Evolutionary conservation across 441 rosid genomes (phyloP).

Genomic region (Rhodomyrtus psidioides): DNA sequence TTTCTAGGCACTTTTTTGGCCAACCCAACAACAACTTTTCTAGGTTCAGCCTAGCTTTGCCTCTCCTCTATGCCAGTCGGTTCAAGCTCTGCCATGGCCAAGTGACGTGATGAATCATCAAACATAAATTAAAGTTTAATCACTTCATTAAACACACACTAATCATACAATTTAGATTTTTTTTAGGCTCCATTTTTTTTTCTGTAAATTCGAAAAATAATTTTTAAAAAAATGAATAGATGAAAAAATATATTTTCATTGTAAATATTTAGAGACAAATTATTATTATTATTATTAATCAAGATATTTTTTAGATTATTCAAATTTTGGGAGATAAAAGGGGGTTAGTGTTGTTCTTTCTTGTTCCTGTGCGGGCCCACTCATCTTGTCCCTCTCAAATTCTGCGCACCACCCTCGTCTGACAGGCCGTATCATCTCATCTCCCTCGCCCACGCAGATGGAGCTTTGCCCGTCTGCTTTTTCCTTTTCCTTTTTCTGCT

Average conservation of each 20-base stretch:
- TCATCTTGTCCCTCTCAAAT: constrained; percentile 22
- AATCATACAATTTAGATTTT: not conserved
- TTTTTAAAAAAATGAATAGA: too few relatives aligned
- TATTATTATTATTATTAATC: too few relatives aligned
- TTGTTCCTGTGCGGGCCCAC: not conserved
- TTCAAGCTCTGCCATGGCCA: not conserved
- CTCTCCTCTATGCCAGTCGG: not conserved
- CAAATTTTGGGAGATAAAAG: not conserved
- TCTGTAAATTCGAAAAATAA: too few relatives aligned
- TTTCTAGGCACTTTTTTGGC: too few relatives aligned
- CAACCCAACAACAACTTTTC: too few relatives aligned
- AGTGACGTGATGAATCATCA: not conserved
- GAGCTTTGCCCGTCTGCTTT: not conserved
- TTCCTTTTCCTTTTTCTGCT: not conserved
- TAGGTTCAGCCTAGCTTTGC: not conserved
- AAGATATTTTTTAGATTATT: too few relatives aligned
- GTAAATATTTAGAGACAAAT: too few relatives aligned
- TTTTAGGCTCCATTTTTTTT: too few relatives aligned
- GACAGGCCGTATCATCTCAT: constrained; percentile 35
- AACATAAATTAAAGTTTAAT: not conserved
- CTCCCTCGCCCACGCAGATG: not conserved
- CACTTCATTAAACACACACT: not conserved
- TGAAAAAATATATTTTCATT: too few relatives aligned
- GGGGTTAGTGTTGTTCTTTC: not conserved
- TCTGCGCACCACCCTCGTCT: constrained; percentile 25